Conservation (phyloP, 257 asterid species). For the Fraxinus excelsior region DNA sequence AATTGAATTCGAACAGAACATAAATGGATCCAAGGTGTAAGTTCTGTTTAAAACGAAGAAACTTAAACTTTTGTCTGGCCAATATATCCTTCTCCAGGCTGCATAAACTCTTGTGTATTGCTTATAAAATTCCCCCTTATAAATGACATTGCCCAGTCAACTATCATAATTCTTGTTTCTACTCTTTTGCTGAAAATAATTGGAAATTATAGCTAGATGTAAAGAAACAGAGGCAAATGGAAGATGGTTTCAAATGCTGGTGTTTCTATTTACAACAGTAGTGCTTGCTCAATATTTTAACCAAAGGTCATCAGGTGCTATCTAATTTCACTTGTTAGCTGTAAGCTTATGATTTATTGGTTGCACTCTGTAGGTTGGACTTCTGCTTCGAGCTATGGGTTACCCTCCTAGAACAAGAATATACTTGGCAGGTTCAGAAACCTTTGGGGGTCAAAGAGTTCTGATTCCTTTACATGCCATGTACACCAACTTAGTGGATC, state of each 20-base stretch:
- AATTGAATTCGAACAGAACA: neutral
- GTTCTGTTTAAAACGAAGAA: neutral
- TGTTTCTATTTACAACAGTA: neutral
- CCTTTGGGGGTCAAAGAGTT: conserved; percentile 94
- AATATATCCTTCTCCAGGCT: neutral
- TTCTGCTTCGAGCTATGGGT: conserved; percentile 92
- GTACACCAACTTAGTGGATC: conserved; percentile 89
- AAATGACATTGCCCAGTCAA: neutral
- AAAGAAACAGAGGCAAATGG: neutral
- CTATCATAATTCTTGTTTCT: neutral
- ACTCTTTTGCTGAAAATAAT: neutral
- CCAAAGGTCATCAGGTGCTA: neutral
- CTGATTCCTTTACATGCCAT: conserved; percentile 93
- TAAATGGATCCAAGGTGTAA: neutral
- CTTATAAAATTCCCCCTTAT: neutral
- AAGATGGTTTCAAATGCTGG: neutral
- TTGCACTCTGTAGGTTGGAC: conserved; percentile 69
- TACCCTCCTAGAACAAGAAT: conserved; percentile 93
- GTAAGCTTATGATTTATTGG: neutral
- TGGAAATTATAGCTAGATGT: neutral
- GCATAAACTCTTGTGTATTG: neutral
- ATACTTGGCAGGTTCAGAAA: conserved; percentile 93
- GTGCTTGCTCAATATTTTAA: neutral
- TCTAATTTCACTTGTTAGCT: neutral
- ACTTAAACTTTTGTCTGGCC: no score